Base-by-base conservation (phyloP, 2,329 filamentous ascomycete genomes). In the Alternaria infectoria region DNA sequence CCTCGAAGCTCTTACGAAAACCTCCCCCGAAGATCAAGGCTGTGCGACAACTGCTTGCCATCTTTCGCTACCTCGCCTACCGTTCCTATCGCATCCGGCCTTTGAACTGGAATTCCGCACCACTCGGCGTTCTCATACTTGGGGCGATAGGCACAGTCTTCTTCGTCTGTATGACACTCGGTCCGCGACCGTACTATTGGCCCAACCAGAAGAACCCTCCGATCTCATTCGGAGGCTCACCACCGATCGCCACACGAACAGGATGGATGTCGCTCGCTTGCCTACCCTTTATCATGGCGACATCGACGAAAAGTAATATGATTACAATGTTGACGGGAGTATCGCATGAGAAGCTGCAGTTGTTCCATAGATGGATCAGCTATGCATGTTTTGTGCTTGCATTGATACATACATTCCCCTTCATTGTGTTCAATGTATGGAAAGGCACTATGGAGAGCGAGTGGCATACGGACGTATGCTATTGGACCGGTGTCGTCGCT, bases 381-480 rank as follows among this genome's bases (percentile, higher is more conserved):
- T 77, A 76, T 44, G 85, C 84, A 30, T 86, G 88, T 80, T 87
- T 88, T 60, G 78, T 85, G 17, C 79, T 88, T 1, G 85, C 86
- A 0, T 76, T 89, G 5, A 67, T 89, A 6, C 87, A 89, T 69
- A 88, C 86, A 0, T 88, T 89, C 54, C 87, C 87, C 0, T 89
- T 87, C 68, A 84, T 89, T 59, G 77, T 89, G 1, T 86, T 82
- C 65, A 80, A 87, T 65, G 79, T 84, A 21, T 73, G 77, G 61
- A 81, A 80, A 44, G 83, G 84, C 5, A 82, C 86, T 46, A 85
- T 88, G 81, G 78, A 80, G 9, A 72, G 69, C 36, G 68, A 82
- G 59, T 87, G 83, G 19, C 43, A 45, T 45, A 45, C 43, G 19
- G 43, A 21, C 12, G 43, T 86, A 0, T 76, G 81, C 19, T 89